These are phyloP conservation scores for Grosmannia clavigera DNA, from an alignment of 2,329 filamentous ascomycete genomes.

Conservation along the genomic window DNA sequence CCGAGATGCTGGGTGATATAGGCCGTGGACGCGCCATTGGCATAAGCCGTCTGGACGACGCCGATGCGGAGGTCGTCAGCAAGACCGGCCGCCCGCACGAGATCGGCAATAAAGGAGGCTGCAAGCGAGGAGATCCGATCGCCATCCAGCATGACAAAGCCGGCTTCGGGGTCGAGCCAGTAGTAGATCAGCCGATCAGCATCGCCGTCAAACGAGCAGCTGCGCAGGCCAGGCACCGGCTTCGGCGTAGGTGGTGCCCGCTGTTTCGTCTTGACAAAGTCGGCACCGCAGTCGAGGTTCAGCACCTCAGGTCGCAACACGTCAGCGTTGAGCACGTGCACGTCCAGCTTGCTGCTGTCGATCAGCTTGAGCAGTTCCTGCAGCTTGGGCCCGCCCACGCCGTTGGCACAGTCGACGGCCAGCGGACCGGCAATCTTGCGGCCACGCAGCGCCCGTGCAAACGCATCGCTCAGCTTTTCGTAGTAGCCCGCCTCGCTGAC, in stretches of 20 bases:
- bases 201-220: slow-evolving; percentile 87
- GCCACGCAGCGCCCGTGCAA: slow-evolving; percentile 69
- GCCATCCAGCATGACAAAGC: slow-evolving; percentile 87
- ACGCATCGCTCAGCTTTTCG: slow-evolving; percentile 76
- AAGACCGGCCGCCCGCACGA: slow-evolving; percentile 68
- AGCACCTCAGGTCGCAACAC: slow-evolving; percentile 79
- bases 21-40: slow-evolving; percentile 86
- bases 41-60: slow-evolving; percentile 94
- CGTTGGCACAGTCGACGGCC: slow-evolving; percentile 91
- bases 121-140: slow-evolving; percentile 93
- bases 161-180: slow-evolving; percentile 68
- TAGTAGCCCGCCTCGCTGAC: slow-evolving; percentile 90
- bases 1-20: slow-evolving; percentile 82
- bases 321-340: slow-evolving; percentile 86
- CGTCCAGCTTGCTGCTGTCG: slow-evolving; percentile 42
- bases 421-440: slow-evolving; percentile 62
- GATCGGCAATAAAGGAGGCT: slow-evolving; percentile 87
- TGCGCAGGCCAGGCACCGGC: slow-evolving; percentile 62
- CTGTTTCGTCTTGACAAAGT: slow-evolving; percentile 96
- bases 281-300: slow-evolving; percentile 89
- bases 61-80: slow-evolving; percentile 75
- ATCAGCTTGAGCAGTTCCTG: slow-evolving; percentile 75
- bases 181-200: slow-evolving; percentile 95
- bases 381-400: slow-evolving; percentile 87
- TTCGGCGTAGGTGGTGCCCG: slow-evolving; percentile 75